Conservation (phyloP, 345 rosid species). For the Kandelia obovata region DNA sequence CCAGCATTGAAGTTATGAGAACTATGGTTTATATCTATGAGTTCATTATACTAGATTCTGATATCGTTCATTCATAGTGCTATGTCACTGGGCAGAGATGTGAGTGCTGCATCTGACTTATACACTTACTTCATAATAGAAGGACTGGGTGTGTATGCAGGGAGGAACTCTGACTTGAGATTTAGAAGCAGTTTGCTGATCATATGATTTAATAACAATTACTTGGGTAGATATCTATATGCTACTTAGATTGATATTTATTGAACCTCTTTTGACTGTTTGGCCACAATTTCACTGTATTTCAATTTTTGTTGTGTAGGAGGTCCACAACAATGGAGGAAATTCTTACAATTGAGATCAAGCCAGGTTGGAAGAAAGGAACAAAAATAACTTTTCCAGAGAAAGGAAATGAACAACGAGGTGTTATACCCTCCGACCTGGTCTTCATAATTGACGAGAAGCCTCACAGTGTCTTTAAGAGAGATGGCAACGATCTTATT, state of each 20-base stretch:
- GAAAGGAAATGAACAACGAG: slow-evolving; percentile 75
- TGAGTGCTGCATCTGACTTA: no score
- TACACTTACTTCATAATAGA: no score
- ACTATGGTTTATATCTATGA: no score
- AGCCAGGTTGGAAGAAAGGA: slow-evolving; percentile 92
- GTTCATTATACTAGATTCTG: no score
- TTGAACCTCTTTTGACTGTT: not conserved
- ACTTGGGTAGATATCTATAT: no score
- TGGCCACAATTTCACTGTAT: not conserved
- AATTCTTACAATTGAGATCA: slow-evolving; percentile 69
- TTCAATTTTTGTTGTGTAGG: slow-evolving; percentile 32
- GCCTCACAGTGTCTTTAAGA: slow-evolving; percentile 71
- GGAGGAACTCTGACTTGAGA: no score
- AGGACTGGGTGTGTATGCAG: no score
- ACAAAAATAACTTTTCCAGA: slow-evolving; percentile 74
- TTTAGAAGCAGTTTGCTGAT: no score
- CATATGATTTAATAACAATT: no score
- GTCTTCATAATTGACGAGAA: slow-evolving; percentile 80
- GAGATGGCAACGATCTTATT: slow-evolving; percentile 84
- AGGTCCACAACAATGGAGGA: slow-evolving; percentile 63
- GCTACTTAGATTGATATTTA: not conserved
- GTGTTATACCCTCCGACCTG: slow-evolving; percentile 63
- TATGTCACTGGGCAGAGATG: no score
- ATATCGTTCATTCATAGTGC: no score
- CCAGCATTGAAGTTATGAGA: no score